Evolutionary conservation across 176 grass and related monocot genomes (phyloP).

Genomic region (Eragrostis nindensis): DNA sequence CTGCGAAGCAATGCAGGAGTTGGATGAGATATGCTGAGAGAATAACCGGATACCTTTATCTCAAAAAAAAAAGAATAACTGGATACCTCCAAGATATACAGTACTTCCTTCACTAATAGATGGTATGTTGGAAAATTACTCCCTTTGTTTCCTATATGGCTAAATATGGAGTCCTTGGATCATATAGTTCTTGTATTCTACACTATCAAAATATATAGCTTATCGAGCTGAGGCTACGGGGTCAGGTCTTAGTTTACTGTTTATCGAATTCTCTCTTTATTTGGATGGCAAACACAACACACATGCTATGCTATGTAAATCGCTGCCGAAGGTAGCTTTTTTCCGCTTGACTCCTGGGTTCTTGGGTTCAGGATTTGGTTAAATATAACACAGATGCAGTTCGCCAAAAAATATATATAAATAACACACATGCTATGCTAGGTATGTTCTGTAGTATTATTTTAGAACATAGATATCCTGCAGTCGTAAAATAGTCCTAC

Average conservation of each 20-base stretch:
- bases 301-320: not conserved
- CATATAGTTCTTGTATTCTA: slow-evolving; percentile 5
- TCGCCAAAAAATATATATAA: too few relatives aligned
- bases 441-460: not conserved
- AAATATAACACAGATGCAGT: too few relatives aligned
- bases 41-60: too few relatives aligned
- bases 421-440: too few relatives aligned
- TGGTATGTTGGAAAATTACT: slow-evolving; percentile 38
- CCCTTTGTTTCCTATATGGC: not conserved
- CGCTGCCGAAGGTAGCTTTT: not conserved
- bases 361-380: not conserved
- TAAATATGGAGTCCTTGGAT: slow-evolving; percentile 8
- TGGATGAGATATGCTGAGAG: slow-evolving; percentile 50
- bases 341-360: not conserved
- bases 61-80: slow-evolving; percentile 37
- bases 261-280: not conserved
- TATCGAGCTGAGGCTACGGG: too few relatives aligned
- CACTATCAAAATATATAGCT: too few relatives aligned
- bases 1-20: too few relatives aligned
- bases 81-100: slow-evolving; percentile 55
- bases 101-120: slow-evolving; percentile 40
- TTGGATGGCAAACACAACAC: not conserved
- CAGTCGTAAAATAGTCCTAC: not conserved
- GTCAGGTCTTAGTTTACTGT: not conserved
- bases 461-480: not conserved